Percentiles rank a stretch among this genome's conserved stretches.
These are phyloP conservation scores for Clarireedia hainanense DNA, from an alignment of 2,329 filamentous ascomycete species.

Conservation along the genomic window DNA sequence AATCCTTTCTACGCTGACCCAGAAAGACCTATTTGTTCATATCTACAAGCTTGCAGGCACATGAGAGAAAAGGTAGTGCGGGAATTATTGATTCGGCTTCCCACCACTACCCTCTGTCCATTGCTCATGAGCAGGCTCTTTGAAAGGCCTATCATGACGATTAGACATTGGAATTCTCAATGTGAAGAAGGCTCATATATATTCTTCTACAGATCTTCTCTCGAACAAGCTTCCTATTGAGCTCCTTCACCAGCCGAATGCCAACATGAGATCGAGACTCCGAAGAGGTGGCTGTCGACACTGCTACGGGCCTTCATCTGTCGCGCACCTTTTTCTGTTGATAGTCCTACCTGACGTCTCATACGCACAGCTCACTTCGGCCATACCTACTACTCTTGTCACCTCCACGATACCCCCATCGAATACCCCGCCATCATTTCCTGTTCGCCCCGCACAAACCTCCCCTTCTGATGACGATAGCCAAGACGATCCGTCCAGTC, in stretches of 20 bases:
- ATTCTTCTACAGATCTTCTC: neutral
- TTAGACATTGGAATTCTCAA: neutral
- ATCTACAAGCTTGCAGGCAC: neutral
- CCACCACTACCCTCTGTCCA: neutral
- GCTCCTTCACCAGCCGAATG: neutral
- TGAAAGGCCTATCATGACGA: neutral
- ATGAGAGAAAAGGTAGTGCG: neutral
- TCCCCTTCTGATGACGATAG: neutral
- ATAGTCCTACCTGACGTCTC: constrained; percentile 19
- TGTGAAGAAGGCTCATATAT: neutral
- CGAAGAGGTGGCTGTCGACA: constrained; percentile 14
- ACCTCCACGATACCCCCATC: constrained; percentile 9
- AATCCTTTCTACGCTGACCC: no score
- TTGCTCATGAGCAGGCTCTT: neutral
- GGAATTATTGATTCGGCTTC: neutral
- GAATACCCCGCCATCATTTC: neutral
- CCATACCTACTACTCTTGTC: constrained; percentile 7
- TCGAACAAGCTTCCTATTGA: no score
- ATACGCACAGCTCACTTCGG: constrained; percentile 17
- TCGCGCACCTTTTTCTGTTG: constrained; percentile 20
- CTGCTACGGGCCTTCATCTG: constrained; percentile 10
- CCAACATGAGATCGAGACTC: neutral
- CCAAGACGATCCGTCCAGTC: constrained; percentile 25
- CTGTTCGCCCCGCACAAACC: neutral
- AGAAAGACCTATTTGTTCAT: no score